Evolutionary conservation across 441 rosid genomes (phyloP).

Genomic region (Francoa sonchifolia): DNA sequence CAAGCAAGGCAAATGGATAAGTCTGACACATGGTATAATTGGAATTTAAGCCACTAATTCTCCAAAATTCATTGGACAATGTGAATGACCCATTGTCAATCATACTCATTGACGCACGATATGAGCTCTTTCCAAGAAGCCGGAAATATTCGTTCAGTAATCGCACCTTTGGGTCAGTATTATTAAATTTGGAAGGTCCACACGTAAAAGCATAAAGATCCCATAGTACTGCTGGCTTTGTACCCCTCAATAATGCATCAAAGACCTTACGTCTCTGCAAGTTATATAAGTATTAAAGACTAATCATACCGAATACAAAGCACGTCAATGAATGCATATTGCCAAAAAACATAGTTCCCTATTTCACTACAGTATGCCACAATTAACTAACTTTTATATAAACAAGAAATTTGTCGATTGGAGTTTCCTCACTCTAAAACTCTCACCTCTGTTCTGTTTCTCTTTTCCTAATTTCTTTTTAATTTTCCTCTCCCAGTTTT

Average conservation of each 20-base stretch:
- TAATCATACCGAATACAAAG: constrained; percentile 6
- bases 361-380: too few relatives aligned
- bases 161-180: constrained; percentile 67
- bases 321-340: background rate
- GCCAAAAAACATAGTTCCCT: too few relatives aligned
- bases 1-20: constrained; percentile 86
- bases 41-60: constrained; percentile 64
- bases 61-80: constrained; percentile 73
- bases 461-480: too few relatives aligned
- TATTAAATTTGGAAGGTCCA: constrained; percentile 60
- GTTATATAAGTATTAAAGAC: constrained; percentile 12
- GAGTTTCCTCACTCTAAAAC: too few relatives aligned
- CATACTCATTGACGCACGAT: constrained; percentile 52
- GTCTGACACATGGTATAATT: constrained; percentile 61
- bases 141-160: constrained; percentile 91
- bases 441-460: too few relatives aligned
- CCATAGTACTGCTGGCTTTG: constrained; percentile 60
- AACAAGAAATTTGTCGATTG: too few relatives aligned
- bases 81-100: constrained; percentile 60
- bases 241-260: constrained; percentile 51
- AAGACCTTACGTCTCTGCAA: constrained; percentile 67
- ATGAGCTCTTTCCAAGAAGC: constrained; percentile 57
- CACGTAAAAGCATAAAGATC: constrained; percentile 82
- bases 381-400: too few relatives aligned
- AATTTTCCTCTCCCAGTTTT: too few relatives aligned